These are phyloP conservation scores for Aspergillus sergii DNA, from an alignment of 2,329 filamentous ascomycete species.

Conservation along the genomic window DNA sequence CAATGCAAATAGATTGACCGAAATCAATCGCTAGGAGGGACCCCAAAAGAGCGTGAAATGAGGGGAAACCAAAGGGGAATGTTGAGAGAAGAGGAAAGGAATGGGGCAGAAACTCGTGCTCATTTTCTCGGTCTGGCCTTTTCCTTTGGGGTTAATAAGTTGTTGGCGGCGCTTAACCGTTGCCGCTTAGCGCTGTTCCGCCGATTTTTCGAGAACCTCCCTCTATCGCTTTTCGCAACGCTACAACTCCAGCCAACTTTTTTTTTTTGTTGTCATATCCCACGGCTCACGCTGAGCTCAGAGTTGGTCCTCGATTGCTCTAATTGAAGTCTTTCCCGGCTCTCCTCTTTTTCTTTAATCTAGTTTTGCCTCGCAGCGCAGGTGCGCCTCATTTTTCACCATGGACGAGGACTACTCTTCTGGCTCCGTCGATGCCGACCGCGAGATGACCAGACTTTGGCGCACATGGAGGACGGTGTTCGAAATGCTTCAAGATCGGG, in stretches of 20 bases:
- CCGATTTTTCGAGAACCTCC: constrained; percentile 33
- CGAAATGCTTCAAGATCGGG: constrained; percentile 91
- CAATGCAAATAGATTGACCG: background rate
- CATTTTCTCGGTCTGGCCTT: constrained; percentile 23
- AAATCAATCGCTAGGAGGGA: constrained; percentile 10
- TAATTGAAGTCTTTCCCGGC: background rate
- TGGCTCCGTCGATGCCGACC: constrained; percentile 41
- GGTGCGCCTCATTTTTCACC: constrained; percentile 12
- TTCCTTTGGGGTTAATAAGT: constrained; percentile 12
- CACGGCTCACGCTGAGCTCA: constrained; percentile 9
- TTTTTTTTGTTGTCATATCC: constrained; percentile 26
- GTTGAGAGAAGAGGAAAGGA: constrained; percentile 14
- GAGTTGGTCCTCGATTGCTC: constrained; percentile 4
- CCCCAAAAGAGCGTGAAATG: constrained; percentile 13
- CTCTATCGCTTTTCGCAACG: constrained; percentile 8
- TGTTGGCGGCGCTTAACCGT: constrained; percentile 27
- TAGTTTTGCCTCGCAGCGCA: constrained; percentile 10
- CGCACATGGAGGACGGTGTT: constrained; percentile 90
- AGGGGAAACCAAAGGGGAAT: constrained; percentile 16
- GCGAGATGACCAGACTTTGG: constrained; percentile 72
- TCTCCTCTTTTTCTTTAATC: background rate
- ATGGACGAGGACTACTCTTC: constrained; percentile 45
- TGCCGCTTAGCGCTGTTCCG: constrained; percentile 8
- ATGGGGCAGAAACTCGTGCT: constrained; percentile 24
- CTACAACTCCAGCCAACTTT: constrained; percentile 20